These are phyloP conservation scores for Tetramitus jugosus DNA, from an alignment of 208 protist species.

Conservation along the genomic window DNA sequence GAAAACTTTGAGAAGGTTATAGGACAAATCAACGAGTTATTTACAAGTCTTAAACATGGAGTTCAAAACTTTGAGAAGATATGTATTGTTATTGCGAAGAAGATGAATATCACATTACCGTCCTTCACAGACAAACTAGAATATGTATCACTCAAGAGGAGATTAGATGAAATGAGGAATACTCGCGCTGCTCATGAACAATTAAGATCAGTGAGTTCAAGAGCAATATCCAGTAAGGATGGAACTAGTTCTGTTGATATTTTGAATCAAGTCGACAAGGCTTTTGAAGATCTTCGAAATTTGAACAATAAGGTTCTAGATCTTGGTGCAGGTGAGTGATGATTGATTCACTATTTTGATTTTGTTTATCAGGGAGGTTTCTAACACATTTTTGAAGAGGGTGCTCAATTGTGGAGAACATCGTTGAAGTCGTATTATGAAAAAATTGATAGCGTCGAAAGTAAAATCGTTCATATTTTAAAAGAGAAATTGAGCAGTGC, in stretches of 20 bases:
- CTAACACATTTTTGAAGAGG: slow-evolving; percentile 46
- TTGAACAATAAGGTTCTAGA: slow-evolving; percentile 43
- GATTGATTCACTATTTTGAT: slow-evolving; percentile 15
- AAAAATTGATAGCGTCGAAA: slow-evolving; percentile 58
- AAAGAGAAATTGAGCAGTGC: slow-evolving; percentile 54
- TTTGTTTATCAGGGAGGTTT: no score
- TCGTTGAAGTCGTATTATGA: slow-evolving; percentile 48
- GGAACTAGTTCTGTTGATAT: no score
- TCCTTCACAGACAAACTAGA: slow-evolving; percentile 50
- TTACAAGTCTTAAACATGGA: no score
- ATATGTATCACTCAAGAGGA: slow-evolving; percentile 41
- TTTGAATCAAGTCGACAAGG: slow-evolving; percentile 51
- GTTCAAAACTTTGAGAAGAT: no score
- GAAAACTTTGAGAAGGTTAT: slow-evolving; percentile 48
- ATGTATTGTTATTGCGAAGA: no score
- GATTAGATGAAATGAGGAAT: slow-evolving; percentile 48
- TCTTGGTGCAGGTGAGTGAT: slow-evolving; percentile 16
- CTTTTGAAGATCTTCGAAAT: slow-evolving; percentile 46
- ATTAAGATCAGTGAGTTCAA: slow-evolving; percentile 46
- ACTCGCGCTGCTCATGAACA: slow-evolving; percentile 61
- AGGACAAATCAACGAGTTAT: no score
- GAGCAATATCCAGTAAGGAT: slow-evolving; percentile 50
- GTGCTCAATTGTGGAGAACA: slow-evolving; percentile 41
- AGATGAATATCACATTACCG: no score
- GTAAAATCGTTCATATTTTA: slow-evolving; percentile 50